Base-by-base conservation (phyloP, 371 early-diverging fungal genomes). In the Dipsacomyces acuminosporus region DNA sequence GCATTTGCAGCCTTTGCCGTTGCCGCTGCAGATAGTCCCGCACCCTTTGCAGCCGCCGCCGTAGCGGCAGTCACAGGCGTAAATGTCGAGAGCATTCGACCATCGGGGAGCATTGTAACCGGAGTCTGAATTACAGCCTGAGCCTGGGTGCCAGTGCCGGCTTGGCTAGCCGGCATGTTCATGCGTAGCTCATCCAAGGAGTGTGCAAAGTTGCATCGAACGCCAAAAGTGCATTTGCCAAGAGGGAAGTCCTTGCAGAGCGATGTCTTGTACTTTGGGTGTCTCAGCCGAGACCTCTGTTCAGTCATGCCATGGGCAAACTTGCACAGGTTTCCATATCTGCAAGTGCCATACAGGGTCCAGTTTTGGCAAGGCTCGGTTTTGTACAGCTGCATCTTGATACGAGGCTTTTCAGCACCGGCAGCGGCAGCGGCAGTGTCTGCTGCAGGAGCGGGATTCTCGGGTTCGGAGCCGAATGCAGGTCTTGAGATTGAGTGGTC, bases 191-290 rank as follows among this genome's bases (percentile, higher is more conserved):
- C 73, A 30, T 54, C 54, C 22, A 46, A 22, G 35, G 71, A 58
- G 40, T 74, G 74, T n/a, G 74, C 74, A 63, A 74, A 74, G 46
- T 74, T 74, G 59, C 74, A 74, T 23, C 74, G 67, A 30, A 58
- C 56, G 18, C 74, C 74, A 46, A 74, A 74, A 4, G 67, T 64
- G 42, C 74, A 74, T 41, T 64, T 74, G 11, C 74, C 74, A 4
- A 74, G 59, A 14, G 74, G 74, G 48, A 52, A 74, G 44, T 74
- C 74, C 43, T 74, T 74, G 50, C 74, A 74, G 9, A 74, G 51
- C 30, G 74, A 73, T 14, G 74, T 74, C 53, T 74, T 69, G 56
- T 74, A 74, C 57, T 63, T 74, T 50, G 63, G 56, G 21, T 74
- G 64, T 22, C 74, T 49, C 24, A 58, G 56, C 17, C 74, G 56